Base-by-base conservation (phyloP, 2,329 filamentous ascomycete genomes). In the Acephala macrosclerotiorum region DNA sequence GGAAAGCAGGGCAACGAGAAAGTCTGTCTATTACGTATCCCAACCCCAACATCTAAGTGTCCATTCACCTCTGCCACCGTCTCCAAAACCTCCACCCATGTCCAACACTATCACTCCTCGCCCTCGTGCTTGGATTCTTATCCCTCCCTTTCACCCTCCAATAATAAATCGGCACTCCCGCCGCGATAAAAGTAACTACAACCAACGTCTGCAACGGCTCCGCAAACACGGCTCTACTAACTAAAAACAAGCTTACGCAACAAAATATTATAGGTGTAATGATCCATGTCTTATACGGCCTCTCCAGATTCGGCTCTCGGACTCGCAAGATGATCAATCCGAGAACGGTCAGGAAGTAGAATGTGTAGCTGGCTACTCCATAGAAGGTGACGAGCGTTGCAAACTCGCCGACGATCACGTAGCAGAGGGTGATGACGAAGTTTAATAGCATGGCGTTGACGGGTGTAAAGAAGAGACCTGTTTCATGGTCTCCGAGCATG, bases 191-290 rank as follows among this genome's bases (percentile, higher is more conserved):
- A 0, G 82, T 89, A 6, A 97, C 82, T 8, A 99, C 96, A 25
- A 95, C 87, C 26, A 97, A 77, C 0, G 95, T 97, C 83, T 99
- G 94, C 60, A 97, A 73, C 4, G 96, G 96, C 79, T 97, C 90
- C 16, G 94, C 91, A 76, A 99, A 96, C 16, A 98, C 89, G 3
- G 94, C 94, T 59, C 96, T 85, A 75, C 89, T 94, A 49, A 99
- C 86, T 70, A 99, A 79, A 76, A 99, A 99, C 70, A 99, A 79
- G 77, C 93, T 97, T 45, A 99, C 96, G 76, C 96, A 99, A 85
- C 96, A 99, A 78, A 99, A 99, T 64, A 97, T 95, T 70, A 99
- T 95, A 12, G 96, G 96, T 2, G 96, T 99, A 0, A 91, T 91
- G 75, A 99, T 97, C 96, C 95, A 99, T 2, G 94, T 97, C 77